Evolutionary conservation across 2,329 filamentous ascomycete genomes (phyloP), one percentile per base, ranked within the genome.

Genomic region (Lomentospora prolificans): DNA sequence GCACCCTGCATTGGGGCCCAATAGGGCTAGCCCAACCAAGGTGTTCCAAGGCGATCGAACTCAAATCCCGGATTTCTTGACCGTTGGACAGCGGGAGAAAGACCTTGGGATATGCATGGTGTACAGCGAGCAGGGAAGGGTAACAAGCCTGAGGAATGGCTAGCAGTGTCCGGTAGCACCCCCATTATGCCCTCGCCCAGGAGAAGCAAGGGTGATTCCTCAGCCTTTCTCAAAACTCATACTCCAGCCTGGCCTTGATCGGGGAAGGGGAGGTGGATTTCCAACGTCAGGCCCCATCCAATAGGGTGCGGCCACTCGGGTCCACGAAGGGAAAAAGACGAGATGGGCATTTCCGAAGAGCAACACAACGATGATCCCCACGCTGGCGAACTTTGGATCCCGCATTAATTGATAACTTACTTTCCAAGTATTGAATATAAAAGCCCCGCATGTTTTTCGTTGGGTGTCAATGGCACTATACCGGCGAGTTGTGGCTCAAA

Each of bases 351-450:
- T 22, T 50, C 44, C 44, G 22, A 14, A 25, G 1, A 4, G 22
- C 44, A 48, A 12, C 22, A 22, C 44, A 22, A 22, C 25, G 41
- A 44, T n/a, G 27, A 19, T 6, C 27, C 52, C 36, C 36, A 54
- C 41, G 19, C 25, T 5, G 12, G 41, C 52, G n/a, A 12, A 46
- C 14, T 19, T 24, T 22, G 4, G 22, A n/a, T 8, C 2, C 28
- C 24, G 31, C 33, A 54, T 41, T 46, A 61, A 64, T 63, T 65
- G 57, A 58, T 51, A 63, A 86, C 84, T 81, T 84, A 87, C 85
- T 87, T 68, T 86, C 82, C 61, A 87, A 75, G 68, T 88, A 88
- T 65, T 87, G 83, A 77, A 85, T 85, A 66, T 85, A 85, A 66
- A 84, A 85, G 61, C 82, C 82, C 63, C 75, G 76, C 81, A 85